Conservation (phyloP, 345 rosid genomes). For the Populus davidiana region DNA sequence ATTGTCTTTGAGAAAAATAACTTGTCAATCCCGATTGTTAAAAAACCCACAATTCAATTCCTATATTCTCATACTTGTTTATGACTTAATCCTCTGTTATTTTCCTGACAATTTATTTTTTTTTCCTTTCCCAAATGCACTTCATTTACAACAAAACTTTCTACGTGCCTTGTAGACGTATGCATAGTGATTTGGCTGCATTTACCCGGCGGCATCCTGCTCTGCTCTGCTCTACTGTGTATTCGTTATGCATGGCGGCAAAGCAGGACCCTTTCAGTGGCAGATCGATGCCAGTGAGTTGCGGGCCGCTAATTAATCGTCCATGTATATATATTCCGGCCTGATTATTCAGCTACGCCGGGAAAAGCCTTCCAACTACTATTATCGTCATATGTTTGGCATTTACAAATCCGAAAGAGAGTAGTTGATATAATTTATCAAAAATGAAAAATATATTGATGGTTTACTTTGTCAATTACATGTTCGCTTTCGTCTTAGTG, state of each 20-base stretch:
- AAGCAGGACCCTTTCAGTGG: neutral
- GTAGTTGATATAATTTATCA: neutral
- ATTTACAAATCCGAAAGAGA: neutral
- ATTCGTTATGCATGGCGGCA: neutral
- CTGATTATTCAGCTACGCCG: neutral
- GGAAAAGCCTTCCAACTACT: neutral
- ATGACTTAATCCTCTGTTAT: no score
- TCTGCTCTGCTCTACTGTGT: neutral
- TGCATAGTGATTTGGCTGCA: neutral
- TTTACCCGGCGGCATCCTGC: neutral
- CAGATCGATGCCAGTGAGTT: neutral
- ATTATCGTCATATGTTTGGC: slow-evolving; percentile 4
- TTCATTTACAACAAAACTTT: no score
- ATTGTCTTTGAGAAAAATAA: no score
- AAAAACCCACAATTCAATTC: no score
- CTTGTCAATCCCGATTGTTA: no score
- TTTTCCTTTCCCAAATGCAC: no score
- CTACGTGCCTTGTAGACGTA: neutral
- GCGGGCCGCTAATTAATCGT: neutral
- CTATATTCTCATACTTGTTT: no score
- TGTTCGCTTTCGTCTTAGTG: neutral
- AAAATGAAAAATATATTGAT: neutral
- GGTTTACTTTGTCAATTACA: neutral
- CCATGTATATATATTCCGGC: neutral
- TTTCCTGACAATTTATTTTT: no score